phyloP scores from a whole-genome alignment of 177 flowering plant genomes.

The Vitis hybrid region DNA sequence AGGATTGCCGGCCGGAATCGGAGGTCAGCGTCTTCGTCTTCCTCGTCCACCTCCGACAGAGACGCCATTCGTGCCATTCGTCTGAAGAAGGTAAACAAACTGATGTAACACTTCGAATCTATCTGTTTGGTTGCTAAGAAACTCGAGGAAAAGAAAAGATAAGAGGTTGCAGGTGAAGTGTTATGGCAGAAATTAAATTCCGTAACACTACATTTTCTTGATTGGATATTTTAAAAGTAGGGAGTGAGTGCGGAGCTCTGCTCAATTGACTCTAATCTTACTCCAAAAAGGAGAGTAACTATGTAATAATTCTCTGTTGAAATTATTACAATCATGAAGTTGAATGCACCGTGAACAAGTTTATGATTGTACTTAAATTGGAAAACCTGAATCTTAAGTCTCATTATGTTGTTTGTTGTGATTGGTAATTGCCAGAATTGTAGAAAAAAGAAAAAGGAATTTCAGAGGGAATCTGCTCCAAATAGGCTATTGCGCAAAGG shows the following conservation, averaged over 20 bases:
- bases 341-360: not conserved
- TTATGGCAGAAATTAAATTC: too few relatives aligned
- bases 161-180: too few relatives aligned
- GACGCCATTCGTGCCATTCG: constrained; percentile 85
- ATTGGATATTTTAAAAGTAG: too few relatives aligned
- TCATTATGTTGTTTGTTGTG: not conserved
- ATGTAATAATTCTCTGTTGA: too few relatives aligned
- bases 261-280: too few relatives aligned
- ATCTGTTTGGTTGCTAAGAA: too few relatives aligned
- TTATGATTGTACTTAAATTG: not conserved
- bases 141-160: too few relatives aligned
- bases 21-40: constrained; percentile 26
- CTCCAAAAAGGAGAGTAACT: too few relatives aligned
- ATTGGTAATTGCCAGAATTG: not conserved
- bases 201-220: too few relatives aligned
- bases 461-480: not conserved
- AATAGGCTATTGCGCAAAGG: not conserved
- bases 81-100: constrained; percentile 53
- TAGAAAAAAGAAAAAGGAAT: not conserved
- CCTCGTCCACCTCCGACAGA: constrained; percentile 63
- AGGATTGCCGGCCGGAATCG: constrained; percentile 16
- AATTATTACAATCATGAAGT: too few relatives aligned
- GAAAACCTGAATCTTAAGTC: not conserved
- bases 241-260: too few relatives aligned
- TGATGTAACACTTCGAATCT: too few relatives aligned